A percentile compares a stretch with the other conserved stretches of the same genome.
Conservation (phyloP, 177 flowering plant species). For the Vitis hybrid region DNA sequence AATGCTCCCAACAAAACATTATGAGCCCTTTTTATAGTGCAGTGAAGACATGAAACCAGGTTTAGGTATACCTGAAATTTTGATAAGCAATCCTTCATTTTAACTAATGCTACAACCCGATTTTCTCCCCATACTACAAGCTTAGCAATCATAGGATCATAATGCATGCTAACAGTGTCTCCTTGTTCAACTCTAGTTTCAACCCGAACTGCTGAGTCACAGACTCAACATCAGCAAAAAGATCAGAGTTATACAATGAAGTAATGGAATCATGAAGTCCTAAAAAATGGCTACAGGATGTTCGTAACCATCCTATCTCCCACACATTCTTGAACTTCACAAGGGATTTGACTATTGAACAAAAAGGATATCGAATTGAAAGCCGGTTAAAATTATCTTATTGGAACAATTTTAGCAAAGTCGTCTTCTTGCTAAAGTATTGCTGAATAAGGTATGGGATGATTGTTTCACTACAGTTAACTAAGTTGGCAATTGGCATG, state of each 20-base stretch:
- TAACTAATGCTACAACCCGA: conserved; percentile 75
- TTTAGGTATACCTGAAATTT: conserved; percentile 72
- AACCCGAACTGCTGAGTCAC: conserved; percentile 63
- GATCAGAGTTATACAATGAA: neutral
- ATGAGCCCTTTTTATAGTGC: neutral
- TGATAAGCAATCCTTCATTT: conserved; percentile 81
- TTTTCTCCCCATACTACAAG: conserved; percentile 95
- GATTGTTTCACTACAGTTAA: neutral
- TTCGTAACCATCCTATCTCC: neutral
- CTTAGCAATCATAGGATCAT: conserved; percentile 99
- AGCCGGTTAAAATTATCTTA: neutral
- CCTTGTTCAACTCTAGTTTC: conserved; percentile 98
- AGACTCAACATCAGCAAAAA: conserved; percentile 12
- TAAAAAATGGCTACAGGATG: neutral
- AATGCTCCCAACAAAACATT: neutral
- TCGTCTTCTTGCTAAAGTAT: neutral
- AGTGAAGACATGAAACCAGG: neutral
- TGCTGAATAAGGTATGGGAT: neutral
- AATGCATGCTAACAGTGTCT: conserved; percentile 93
- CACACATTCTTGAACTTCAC: conserved; percentile 1
- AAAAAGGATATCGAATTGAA: conserved; percentile 1
- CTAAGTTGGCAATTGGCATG: neutral
- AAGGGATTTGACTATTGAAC: neutral
- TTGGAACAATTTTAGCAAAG: neutral
- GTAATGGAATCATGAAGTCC: neutral